phyloP scores from a whole-genome alignment of 1,139 yeast genomes.

The Blastobotrys malaysiensis region DNA sequence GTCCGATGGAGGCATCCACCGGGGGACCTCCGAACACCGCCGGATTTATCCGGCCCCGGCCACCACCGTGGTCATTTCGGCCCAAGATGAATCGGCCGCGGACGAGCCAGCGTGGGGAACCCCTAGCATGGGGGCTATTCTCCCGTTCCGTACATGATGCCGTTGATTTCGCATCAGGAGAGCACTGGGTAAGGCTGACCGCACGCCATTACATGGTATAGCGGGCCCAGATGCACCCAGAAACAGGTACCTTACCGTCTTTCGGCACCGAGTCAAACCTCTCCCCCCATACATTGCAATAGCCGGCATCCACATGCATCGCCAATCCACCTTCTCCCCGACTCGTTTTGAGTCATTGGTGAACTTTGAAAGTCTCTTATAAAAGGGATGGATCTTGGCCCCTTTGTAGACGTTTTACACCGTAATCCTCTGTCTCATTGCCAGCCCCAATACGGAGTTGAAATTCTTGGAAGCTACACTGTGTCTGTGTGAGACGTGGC shows the following conservation, averaged over 20 bases:
- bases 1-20: neutral
- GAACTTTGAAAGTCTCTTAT: too few relatives aligned
- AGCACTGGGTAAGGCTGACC: neutral
- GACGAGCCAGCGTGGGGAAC: neutral
- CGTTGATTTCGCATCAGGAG: neutral
- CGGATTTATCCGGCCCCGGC: neutral
- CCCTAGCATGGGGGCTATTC: neutral
- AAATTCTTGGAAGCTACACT: too few relatives aligned
- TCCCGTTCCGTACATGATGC: neutral
- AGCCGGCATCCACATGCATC: neutral
- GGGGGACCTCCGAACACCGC: neutral
- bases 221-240: neutral
- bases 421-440: too few relatives aligned
- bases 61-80: neutral
- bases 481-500: too few relatives aligned
- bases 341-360: neutral
- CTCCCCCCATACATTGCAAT: neutral
- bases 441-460: too few relatives aligned
- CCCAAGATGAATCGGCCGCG: neutral
- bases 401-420: too few relatives aligned
- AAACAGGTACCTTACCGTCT: neutral
- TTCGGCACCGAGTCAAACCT: neutral
- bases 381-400: too few relatives aligned
- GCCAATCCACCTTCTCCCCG: neutral
- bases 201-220: neutral